A percentile compares a stretch with the other conserved stretches of the same genome.
These are phyloP conservation scores for Aspergillus vadensis DNA, from an alignment of 2,329 filamentous ascomycete species.

Conservation along the genomic window DNA sequence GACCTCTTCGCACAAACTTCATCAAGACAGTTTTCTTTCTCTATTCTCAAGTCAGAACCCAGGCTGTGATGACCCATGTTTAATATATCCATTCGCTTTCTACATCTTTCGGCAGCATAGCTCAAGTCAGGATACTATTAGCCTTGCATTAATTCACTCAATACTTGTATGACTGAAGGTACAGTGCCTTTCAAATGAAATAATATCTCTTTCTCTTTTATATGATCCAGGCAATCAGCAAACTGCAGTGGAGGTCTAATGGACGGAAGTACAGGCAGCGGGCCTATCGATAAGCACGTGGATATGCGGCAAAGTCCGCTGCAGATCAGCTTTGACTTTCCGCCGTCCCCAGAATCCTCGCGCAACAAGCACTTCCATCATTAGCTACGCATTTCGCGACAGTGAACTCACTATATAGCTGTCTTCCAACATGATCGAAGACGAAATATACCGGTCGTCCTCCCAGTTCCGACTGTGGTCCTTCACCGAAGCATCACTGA, in stretches of 20 bases:
- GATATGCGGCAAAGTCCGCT: constrained; percentile 13
- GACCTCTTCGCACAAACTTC: background rate
- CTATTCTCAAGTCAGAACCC: background rate
- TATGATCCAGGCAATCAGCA: background rate
- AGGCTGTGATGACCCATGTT: constrained; percentile 5
- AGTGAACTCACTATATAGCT: background rate
- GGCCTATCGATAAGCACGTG: constrained; percentile 28
- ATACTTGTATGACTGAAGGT: background rate
- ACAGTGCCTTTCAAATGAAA: background rate
- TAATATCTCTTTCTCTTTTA: background rate
- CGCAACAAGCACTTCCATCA: background rate
- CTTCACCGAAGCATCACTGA: constrained; percentile 73
- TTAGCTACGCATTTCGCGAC: background rate
- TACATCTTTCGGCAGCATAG: background rate
- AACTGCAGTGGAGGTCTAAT: background rate
- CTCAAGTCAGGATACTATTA: background rate
- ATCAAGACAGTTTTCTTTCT: background rate
- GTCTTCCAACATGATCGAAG: constrained; percentile 69
- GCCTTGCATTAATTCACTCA: background rate
- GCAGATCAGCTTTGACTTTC: constrained; percentile 6
- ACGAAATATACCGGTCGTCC: constrained; percentile 84
- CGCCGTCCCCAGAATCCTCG: background rate
- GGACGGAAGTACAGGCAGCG: background rate
- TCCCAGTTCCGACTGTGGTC: constrained; percentile 94
- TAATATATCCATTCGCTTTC: background rate